phyloP scores from a whole-genome alignment of 2,329 filamentous ascomycete species.

The Lachnellula arida region DNA sequence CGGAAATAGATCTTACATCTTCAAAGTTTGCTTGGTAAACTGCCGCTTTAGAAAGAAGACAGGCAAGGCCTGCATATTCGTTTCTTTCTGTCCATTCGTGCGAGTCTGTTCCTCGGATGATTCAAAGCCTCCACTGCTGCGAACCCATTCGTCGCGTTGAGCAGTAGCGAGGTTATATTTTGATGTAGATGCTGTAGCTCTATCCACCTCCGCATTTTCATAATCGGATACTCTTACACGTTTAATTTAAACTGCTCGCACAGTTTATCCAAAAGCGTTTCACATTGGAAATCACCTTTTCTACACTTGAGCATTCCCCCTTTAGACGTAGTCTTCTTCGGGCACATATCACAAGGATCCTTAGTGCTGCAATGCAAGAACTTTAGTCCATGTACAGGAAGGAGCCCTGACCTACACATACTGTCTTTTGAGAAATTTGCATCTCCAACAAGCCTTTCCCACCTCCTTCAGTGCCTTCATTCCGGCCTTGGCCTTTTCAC shows the following conservation, averaged over 20 bases:
- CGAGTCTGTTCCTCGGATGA: no score
- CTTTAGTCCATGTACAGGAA: neutral
- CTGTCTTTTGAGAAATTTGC: constrained; percentile 13
- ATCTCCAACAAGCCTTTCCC: constrained; percentile 7
- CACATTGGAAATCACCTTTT: constrained; percentile 5
- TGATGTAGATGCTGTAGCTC: neutral
- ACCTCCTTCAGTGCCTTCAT: neutral
- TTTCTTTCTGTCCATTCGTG: no score
- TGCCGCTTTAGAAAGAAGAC: neutral
- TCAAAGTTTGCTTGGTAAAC: constrained; percentile 5
- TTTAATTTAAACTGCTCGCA: neutral
- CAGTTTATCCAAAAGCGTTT: neutral
- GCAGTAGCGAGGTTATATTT: neutral
- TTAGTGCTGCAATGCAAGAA: constrained; percentile 7
- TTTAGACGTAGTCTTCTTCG: constrained; percentile 8
- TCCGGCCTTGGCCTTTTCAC: neutral
- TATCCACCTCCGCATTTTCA: neutral
- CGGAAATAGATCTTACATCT: neutral
- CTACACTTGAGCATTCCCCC: constrained; percentile 8
- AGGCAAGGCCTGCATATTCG: neutral
- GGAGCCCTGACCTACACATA: neutral
- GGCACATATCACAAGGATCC: constrained; percentile 8
- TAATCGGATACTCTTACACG: neutral
- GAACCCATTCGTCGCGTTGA: neutral
- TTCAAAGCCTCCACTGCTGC: neutral